A percentile compares a stretch with the other conserved stretches of the same genome.
Evolutionary conservation across 257 asterid genomes (phyloP).

Genomic region (Solanum medicagineum): DNA sequence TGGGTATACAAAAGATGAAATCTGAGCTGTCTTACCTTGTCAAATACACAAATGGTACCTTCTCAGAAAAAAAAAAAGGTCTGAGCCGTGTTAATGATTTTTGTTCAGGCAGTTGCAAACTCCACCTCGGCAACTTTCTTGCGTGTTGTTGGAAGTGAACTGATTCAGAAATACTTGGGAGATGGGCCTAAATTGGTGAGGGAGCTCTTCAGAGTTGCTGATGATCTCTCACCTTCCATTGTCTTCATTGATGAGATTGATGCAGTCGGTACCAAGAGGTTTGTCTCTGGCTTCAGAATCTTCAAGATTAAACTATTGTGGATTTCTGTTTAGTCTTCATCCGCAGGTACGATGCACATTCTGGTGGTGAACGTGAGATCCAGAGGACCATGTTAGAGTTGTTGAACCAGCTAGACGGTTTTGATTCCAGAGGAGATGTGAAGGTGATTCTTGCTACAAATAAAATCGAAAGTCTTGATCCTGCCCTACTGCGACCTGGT

Average conservation of each 20-base stretch:
- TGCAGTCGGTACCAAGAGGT: conserved; percentile 93
- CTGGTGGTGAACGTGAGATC: conserved; percentile 97
- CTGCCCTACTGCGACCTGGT: conserved; percentile 89
- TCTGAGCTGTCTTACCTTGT: background rate
- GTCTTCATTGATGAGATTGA: conserved; percentile 95
- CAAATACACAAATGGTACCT: too few relatives aligned
- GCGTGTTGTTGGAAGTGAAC: conserved; percentile 94
- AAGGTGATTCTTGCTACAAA: conserved; percentile 91
- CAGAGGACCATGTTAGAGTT: conserved; percentile 93
- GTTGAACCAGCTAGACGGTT: conserved; percentile 85
- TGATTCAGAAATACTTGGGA: conserved; percentile 87
- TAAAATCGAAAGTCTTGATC: conserved; percentile 82
- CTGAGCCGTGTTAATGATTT: background rate
- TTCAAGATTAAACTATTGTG: background rate
- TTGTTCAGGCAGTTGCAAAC: conserved; percentile 82
- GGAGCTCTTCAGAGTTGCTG: conserved; percentile 94
- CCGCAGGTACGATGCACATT: conserved; percentile 81
- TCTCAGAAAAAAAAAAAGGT: too few relatives aligned
- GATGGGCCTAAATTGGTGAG: conserved; percentile 96
- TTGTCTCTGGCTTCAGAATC: background rate
- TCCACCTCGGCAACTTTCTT: conserved; percentile 95
- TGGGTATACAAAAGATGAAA: background rate
- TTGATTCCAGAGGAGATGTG: conserved; percentile 92
- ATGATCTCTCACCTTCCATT: conserved; percentile 87
- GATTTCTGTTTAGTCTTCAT: background rate